Evolutionary conservation across 108 stramenopile species (phyloP), one percentile per base, ranked within the genome.

Genomic region (Thalassiosira profunda): DNA sequence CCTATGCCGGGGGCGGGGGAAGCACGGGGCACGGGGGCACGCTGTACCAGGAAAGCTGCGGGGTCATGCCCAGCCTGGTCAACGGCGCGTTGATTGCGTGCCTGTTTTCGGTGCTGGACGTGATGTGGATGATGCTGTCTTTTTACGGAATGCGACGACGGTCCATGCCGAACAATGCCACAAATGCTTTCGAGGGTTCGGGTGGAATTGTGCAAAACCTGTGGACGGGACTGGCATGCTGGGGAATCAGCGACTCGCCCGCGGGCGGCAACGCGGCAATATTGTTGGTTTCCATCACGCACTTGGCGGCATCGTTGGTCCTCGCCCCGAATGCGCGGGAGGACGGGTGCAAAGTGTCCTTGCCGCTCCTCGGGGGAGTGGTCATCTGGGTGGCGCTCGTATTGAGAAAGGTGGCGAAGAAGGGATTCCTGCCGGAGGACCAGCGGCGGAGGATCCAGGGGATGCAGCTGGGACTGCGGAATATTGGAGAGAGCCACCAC

Each of bases 71-170:
- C 2, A 78, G 84, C 46, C 63, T 94, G 58, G 41, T 86, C 12
- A 74, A 88, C 17, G 85, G 84, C 17, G 89, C 87, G 0, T 45
- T 91, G 24, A 84, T 86, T 40, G 77, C 80, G 0, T 82, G 80
- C 31, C 59, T 81, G 72, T 94, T 94, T 59, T 85, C 76, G 58
- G 82, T 90, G 30, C 55, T 91, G 42, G 93, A 94, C 57, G 56
- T 94, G 7, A 66, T 94, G 57, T 91, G 85, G 86, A 94, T 94
- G 90, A 75, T 86, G 58, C 79, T 88, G 34, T 84, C 85, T 4
- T 94, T 94, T 54, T 94, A 81, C 59, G 93, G 93, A 1, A 88
- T 94, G 82, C 72, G 93, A 41, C 70, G 90, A 74, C 80, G 87
- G 79, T 7, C 17, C 21, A 21, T 63, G 43, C 23, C 48, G 41